These are phyloP conservation scores for Ogataea populi-albae DNA, from an alignment of 805 yeast species.

Conservation along the genomic window DNA sequence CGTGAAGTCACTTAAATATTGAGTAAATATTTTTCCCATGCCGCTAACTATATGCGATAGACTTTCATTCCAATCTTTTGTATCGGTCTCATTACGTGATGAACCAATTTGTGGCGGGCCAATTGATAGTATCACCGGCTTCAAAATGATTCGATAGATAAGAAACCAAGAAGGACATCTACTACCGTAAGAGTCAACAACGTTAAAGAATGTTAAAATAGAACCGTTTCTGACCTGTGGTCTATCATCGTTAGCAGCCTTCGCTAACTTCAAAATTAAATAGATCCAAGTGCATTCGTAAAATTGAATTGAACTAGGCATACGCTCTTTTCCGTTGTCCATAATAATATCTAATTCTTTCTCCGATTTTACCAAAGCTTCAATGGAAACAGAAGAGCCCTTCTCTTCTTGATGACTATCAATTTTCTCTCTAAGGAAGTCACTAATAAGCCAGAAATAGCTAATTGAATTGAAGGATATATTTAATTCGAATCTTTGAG, in stretches of 20 bases:
- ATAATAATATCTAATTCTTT: conserved; percentile 20
- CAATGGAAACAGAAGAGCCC: conserved; percentile 9
- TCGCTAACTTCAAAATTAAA: conserved; percentile 58
- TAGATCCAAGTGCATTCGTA: conserved; percentile 58
- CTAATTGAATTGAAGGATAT: conserved; percentile 89
- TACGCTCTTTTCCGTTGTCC: conserved; percentile 5
- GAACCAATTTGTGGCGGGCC: conserved; percentile 13
- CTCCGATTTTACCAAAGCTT: conserved; percentile 19
- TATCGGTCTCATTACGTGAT: conserved; percentile 3
- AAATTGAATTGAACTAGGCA: conserved; percentile 23
- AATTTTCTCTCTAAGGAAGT: conserved; percentile 48
- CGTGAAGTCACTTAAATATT: conserved; percentile 43
- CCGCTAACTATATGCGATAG: conserved; percentile 62
- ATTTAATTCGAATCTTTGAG: conserved; percentile 72
- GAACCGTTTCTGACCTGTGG: conserved; percentile 88
- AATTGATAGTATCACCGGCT: conserved; percentile 40
- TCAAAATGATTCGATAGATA: conserved; percentile 62
- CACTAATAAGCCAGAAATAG: conserved; percentile 90
- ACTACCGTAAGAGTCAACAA: conserved; percentile 68
- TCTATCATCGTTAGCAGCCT: conserved; percentile 60
- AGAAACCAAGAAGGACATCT: conserved; percentile 63
- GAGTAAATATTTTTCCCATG: conserved; percentile 54
- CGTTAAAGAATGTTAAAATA: conserved; percentile 81
- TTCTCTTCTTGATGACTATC: conserved; percentile 10
- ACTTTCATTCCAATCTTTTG: conserved; percentile 57